Evolutionary conservation across 2,329 filamentous ascomycete genomes (phyloP).

Genomic region (Penicillium concentricum): DNA sequence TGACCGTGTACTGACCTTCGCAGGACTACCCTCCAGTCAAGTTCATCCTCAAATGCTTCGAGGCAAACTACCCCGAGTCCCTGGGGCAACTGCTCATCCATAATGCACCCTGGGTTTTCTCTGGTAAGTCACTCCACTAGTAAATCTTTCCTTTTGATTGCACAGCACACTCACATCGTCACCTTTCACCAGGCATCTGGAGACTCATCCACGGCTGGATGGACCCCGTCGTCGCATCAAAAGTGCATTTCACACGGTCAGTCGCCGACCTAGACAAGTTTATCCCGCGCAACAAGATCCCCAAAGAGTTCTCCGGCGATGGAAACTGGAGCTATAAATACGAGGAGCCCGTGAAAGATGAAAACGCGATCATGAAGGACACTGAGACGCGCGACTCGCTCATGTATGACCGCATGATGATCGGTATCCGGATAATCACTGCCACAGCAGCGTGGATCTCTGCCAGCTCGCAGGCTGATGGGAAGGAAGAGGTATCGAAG

Average conservation of each 20-base stretch:
- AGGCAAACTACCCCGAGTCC: conserved; percentile 94
- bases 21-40: conserved; percentile 90
- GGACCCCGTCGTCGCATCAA: conserved; percentile 88
- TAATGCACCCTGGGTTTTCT: conserved; percentile 94
- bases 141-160: fast-evolving
- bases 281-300: conserved; percentile 66
- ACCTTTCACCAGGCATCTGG: conserved; percentile 68
- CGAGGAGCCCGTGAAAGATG: conserved; percentile 69
- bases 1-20: neutral
- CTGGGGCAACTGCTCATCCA: conserved; percentile 85
- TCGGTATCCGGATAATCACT: conserved; percentile 70
- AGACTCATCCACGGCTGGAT: conserved; percentile 90
- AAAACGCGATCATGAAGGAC: conserved; percentile 71
- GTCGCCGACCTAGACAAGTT: conserved; percentile 72
- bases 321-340: conserved; percentile 82
- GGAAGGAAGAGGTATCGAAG: conserved; percentile 20
- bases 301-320: conserved; percentile 77
- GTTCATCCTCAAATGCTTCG: conserved; percentile 98
- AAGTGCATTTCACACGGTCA: conserved; percentile 85
- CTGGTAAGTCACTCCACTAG: conserved; percentile 55
- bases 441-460: conserved; percentile 73
- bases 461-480: conserved; percentile 48
- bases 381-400: conserved; percentile 58
- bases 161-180: neutral
- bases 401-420: conserved; percentile 57